These are phyloP conservation scores for Phytophthora colocasiae DNA, from an alignment of 352 stramenopile species.

Conservation along the genomic window DNA sequence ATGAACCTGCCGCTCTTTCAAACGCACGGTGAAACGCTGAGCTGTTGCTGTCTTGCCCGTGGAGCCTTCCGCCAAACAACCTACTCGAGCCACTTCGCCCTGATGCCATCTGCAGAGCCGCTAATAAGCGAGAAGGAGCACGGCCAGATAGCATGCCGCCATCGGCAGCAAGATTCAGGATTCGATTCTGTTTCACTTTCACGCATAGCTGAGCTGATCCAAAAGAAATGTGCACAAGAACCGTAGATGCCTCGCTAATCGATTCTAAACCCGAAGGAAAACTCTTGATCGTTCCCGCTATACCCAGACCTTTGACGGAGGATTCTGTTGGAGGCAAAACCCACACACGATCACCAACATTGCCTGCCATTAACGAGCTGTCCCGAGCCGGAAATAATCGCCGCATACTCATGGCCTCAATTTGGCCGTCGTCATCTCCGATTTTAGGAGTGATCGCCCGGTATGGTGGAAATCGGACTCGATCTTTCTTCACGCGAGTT, in stretches of 20 bases:
- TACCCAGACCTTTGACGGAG: slow-evolving; percentile 45
- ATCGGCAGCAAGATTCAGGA: slow-evolving; percentile 63
- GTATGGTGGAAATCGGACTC: slow-evolving; percentile 57
- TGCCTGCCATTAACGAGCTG: slow-evolving; percentile 59
- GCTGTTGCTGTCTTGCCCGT: slow-evolving; percentile 26
- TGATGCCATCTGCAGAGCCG: slow-evolving; percentile 59
- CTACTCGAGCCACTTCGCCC: slow-evolving; percentile 31
- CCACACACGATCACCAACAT: slow-evolving; percentile 74
- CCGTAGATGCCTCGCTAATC: slow-evolving; percentile 48
- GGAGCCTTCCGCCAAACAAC: slow-evolving; percentile 26
- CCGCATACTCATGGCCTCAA: slow-evolving; percentile 81
- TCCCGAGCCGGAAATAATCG: slow-evolving; percentile 68
- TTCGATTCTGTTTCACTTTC: slow-evolving; percentile 66
- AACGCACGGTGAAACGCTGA: slow-evolving; percentile 51
- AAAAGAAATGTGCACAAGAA: slow-evolving; percentile 67
- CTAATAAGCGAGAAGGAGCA: slow-evolving; percentile 59
- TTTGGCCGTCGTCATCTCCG: slow-evolving; percentile 35
- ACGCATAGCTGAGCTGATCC: slow-evolving; percentile 45
- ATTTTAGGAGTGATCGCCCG: slow-evolving; percentile 9
- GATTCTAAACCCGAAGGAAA: slow-evolving; percentile 65
- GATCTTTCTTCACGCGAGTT: slow-evolving; percentile 57
- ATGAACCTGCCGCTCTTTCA: slow-evolving; percentile 48
- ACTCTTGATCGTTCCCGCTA: slow-evolving; percentile 68
- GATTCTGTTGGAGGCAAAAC: slow-evolving; percentile 45
- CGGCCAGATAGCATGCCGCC: slow-evolving; percentile 25